Evolutionary conservation across 441 rosid species (phyloP).

Genomic region (Bruguiera hainesii): DNA sequence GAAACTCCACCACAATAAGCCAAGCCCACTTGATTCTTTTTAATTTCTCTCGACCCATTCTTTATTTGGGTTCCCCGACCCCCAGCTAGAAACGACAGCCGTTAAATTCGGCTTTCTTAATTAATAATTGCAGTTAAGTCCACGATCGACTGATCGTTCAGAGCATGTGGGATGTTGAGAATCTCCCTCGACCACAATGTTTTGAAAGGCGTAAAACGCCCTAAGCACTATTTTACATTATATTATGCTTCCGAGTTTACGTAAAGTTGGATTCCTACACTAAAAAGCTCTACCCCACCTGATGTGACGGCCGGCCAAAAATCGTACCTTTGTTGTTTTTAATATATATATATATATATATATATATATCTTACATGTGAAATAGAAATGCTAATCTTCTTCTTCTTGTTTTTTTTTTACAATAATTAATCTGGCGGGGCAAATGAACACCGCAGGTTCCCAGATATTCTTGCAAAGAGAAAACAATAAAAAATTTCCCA

Average conservation of each 20-base stretch:
- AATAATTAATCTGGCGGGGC: background rate
- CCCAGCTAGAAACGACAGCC: too few species aligned
- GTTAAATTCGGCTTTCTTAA: too few species aligned
- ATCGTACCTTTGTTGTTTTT: background rate
- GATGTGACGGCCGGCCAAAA: slow-evolving; percentile 20
- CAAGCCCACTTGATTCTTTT: slow-evolving; percentile 2
- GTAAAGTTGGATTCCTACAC: slow-evolving; percentile 7
- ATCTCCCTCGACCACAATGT: slow-evolving; percentile 20
- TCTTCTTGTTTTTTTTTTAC: too few species aligned
- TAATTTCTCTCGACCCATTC: slow-evolving; percentile 15
- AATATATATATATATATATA: too few species aligned
- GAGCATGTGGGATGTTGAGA: background rate
- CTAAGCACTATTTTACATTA: background rate
- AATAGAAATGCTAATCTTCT: background rate
- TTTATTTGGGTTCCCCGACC: background rate
- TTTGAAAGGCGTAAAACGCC: background rate
- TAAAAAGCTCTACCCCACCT: background rate
- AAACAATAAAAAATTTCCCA: background rate
- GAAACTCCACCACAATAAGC: slow-evolving; percentile 28
- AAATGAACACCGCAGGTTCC: slow-evolving; percentile 2
- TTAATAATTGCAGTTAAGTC: too few species aligned
- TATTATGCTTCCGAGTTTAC: background rate
- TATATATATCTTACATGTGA: too few species aligned
- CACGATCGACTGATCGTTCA: background rate
- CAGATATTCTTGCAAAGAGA: slow-evolving; percentile 17